Evolutionary conservation across 371 early-diverging fungal genomes (phyloP), one percentile per base, ranked within the genome.

Genomic region (Pancytospora philotis): DNA sequence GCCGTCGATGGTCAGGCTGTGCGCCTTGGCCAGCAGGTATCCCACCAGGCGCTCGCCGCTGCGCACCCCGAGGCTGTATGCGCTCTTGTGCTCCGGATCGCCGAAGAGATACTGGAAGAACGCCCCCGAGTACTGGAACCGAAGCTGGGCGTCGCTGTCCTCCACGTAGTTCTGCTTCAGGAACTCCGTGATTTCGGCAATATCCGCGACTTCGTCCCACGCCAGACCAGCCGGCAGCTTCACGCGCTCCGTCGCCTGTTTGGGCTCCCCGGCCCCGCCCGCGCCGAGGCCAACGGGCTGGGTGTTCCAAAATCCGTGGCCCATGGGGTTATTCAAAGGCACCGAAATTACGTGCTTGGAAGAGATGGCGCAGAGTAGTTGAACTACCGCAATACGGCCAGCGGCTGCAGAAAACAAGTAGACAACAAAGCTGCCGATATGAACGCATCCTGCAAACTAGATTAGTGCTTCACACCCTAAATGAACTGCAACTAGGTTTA

Each of bases 11-110:
- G 22, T 34, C 1, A 81, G 36, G 8, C 34, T 25, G 19, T 77
- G 69, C 35, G 69, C 72, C 13, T 49, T 58, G 1, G 72, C 81
- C 69, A 77, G 73, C 41, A 79, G 66, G 70, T 78, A 79, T 38
- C 81, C 81, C 62, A 77, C 52, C 28, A 79, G 30, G 19, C 35
- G 32, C 10, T 65, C 56, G 2, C 55, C 66, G 0, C 37, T 34
- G 25, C 61, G 68, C 13, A 66, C 4, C n/a, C 68, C 73, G 3
- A 79, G 25, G 36, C 66, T 64, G 63, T 75, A 79, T 48, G 69
- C 78, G 4, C 62, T 50, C n/a, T 36, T 66, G 8, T 32, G 49
- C 30, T 38, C 39, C 10, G 69, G 70, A 56, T 52, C 31, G 1
- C 45, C 38, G 27, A 79, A 53, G 38, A 79, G 61, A 71, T 73